phyloP scores from a whole-genome alignment of 306 rosid genomes.

The Vigna angularis region DNA sequence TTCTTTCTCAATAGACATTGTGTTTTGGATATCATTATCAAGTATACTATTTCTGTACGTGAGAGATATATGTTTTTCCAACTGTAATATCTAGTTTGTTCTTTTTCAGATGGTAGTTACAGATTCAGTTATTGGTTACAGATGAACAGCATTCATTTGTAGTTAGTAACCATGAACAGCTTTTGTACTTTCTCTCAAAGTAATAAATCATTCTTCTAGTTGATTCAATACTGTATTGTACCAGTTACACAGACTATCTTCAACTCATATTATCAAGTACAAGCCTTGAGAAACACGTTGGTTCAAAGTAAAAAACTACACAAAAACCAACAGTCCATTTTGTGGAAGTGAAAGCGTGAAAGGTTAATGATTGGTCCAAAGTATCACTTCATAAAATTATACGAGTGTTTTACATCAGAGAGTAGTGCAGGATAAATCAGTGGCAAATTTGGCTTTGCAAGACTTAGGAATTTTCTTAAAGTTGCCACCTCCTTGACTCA shows the following conservation, averaged over 20 bases:
- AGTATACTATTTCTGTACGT: neutral
- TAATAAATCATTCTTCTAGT: too few species aligned
- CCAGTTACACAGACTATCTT: neutral
- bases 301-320: constrained; percentile 23
- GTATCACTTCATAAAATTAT: neutral
- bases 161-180: too few species aligned
- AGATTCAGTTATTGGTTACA: too few species aligned
- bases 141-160: too few species aligned
- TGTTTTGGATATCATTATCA: neutral
- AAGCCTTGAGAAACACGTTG: constrained; percentile 12
- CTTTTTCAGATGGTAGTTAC: too few species aligned
- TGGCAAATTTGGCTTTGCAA: constrained; percentile 6
- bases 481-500: constrained; percentile 8
- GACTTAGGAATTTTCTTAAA: neutral
- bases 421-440: neutral
- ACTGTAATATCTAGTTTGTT: too few species aligned
- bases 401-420: neutral
- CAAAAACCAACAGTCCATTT: constrained; percentile 13
- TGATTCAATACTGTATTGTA: too few species aligned
- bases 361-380: constrained; percentile 24
- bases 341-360: neutral
- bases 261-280: constrained; percentile 7
- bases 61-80: too few species aligned
- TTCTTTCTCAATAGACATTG: neutral
- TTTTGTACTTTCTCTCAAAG: too few species aligned